phyloP scores from a whole-genome alignment of 2,329 filamentous ascomycete species.

The Volutella citrinella region DNA sequence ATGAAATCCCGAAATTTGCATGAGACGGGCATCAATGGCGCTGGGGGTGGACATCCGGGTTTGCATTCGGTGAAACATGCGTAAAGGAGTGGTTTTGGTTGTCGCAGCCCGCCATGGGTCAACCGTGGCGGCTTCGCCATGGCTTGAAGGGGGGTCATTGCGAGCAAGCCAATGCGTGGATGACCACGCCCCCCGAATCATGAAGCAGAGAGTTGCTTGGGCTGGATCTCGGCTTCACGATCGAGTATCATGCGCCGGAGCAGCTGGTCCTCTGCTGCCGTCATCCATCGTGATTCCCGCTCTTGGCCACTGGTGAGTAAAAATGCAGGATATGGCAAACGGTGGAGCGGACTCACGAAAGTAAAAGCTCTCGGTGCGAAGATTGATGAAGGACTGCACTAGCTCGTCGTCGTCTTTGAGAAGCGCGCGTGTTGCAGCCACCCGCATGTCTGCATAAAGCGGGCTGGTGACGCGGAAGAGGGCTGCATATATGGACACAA shows the following conservation, averaged over 20 bases:
- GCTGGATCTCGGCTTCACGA: slow-evolving; percentile 22
- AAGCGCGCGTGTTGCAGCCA: slow-evolving; percentile 20
- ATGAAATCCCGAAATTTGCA: slow-evolving; percentile 9
- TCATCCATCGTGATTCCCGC: slow-evolving; percentile 25
- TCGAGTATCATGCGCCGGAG: slow-evolving; percentile 26
- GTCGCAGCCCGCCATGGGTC: too few species aligned
- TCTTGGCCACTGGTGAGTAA: slow-evolving; percentile 16
- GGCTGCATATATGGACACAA: slow-evolving; percentile 26
- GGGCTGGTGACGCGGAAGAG: slow-evolving; percentile 26
- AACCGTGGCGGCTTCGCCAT: too few species aligned
- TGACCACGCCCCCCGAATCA: slow-evolving; percentile 4
- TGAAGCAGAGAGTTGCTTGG: slow-evolving; percentile 9
- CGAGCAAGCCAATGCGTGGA: too few species aligned
- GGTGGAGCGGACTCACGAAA: slow-evolving; percentile 17
- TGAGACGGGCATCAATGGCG: slow-evolving; percentile 10
- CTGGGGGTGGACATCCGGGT: slow-evolving; percentile 13
- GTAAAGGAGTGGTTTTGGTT: too few species aligned
- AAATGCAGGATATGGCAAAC: background rate
- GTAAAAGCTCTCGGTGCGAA: slow-evolving; percentile 28
- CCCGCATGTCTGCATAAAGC: slow-evolving; percentile 24
- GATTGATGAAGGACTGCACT: slow-evolving; percentile 22
- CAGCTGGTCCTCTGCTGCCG: slow-evolving; percentile 23
- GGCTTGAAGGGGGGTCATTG: slow-evolving; percentile 7
- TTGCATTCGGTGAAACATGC: too few species aligned
- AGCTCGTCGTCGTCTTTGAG: slow-evolving; percentile 22